Percentiles rank a stretch among this genome's conserved stretches.
These are phyloP conservation scores for Silene noctiflora DNA, from an alignment of 179 eudicot genomes.

Conservation along the genomic window DNA sequence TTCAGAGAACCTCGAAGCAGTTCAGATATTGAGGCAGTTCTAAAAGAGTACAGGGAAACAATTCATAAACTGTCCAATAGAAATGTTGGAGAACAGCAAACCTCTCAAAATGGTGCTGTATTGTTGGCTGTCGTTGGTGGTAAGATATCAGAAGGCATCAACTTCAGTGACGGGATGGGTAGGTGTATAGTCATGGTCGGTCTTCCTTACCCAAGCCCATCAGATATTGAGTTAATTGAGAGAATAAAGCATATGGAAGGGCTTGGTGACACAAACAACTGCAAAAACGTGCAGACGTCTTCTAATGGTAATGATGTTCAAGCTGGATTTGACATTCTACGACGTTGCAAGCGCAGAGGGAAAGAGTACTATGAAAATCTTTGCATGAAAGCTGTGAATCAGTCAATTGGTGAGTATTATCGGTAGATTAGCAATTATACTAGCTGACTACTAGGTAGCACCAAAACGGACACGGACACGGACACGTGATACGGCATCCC, in stretches of 20 bases:
- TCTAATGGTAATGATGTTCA: conserved; percentile 38
- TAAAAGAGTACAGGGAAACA: conserved; percentile 71
- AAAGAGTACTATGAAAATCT: conserved; percentile 92
- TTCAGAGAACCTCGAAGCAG: conserved; percentile 87
- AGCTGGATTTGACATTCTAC: conserved; percentile 64
- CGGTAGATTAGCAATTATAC: not conserved
- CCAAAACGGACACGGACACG: no score
- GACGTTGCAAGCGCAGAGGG: conserved; percentile 77
- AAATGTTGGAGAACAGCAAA: conserved; percentile 25
- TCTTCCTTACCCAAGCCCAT: conserved; percentile 91
- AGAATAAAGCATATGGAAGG: conserved; percentile 91
- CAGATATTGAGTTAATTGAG: conserved; percentile 81
- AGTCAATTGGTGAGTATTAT: conserved; percentile 73
- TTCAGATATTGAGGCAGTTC: conserved; percentile 63
- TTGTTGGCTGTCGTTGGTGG: conserved; percentile 94
- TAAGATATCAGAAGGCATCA: conserved; percentile 94
- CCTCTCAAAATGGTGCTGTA: conserved; percentile 65
- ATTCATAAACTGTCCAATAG: conserved; percentile 37
- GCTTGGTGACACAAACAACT: conserved; percentile 35
- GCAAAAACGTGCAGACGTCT: conserved; percentile 19
- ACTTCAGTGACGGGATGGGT: conserved; percentile 94
- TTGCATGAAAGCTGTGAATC: conserved; percentile 98
- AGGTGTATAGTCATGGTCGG: conserved; percentile 96
- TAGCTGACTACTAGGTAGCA: no score
- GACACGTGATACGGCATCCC: no score